Evolutionary conservation across 2,329 filamentous ascomycete species (phyloP).

Genomic region (Fusarium subtropicale): DNA sequence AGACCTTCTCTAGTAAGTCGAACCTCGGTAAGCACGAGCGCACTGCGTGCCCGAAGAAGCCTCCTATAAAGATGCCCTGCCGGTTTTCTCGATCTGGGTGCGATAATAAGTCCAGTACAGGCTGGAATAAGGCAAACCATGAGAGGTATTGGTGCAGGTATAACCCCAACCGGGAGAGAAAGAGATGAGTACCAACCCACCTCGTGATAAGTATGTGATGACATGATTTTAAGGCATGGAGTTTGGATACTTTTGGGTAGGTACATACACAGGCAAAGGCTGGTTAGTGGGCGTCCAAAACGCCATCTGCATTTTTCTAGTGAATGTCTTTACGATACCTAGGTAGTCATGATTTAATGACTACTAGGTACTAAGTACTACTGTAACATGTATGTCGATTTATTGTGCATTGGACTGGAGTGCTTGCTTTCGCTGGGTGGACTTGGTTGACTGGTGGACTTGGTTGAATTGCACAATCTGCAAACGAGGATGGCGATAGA

Average conservation of each 20-base stretch:
- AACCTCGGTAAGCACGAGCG: conserved; percentile 51
- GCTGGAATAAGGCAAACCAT: conserved; percentile 48
- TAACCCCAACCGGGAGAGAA: conserved; percentile 7
- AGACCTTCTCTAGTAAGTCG: conserved; percentile 48
- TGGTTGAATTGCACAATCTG: neutral
- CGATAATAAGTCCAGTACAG: conserved; percentile 43
- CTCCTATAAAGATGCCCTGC: conserved; percentile 24
- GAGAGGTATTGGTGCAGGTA: conserved; percentile 45
- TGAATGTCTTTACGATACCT: neutral
- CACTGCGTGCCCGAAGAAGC: conserved; percentile 42
- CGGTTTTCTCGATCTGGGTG: conserved; percentile 42
- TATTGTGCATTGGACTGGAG: neutral
- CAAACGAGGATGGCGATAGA: neutral
- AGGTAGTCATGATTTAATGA: neutral
- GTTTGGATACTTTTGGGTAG: neutral
- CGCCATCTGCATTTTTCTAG: neutral
- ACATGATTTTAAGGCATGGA: neutral
- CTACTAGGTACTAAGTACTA: no score
- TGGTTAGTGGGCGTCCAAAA: neutral
- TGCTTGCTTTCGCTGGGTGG: neutral
- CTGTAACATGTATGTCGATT: neutral
- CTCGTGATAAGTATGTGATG: neutral
- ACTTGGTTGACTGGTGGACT: neutral
- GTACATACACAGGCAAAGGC: no score
- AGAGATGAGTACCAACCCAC: neutral